phyloP scores from a whole-genome alignment of 345 rosid species.

The Limnanthes douglasii region DNA sequence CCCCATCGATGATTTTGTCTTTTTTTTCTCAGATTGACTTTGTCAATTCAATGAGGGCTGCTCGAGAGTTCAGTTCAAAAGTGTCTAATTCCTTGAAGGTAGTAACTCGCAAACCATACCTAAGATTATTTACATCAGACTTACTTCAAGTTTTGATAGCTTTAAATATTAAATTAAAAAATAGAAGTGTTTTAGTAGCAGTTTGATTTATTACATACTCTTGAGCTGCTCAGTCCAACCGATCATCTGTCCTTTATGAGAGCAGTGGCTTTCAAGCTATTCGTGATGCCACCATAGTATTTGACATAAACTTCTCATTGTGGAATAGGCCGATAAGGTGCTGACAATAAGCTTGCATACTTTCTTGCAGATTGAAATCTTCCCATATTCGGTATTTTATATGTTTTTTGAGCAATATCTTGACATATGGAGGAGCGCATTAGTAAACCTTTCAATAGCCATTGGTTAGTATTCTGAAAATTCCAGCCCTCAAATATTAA shows the following conservation, averaged over 20 bases:
- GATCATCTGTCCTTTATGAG: too few relatives aligned
- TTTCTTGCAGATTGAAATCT: slow-evolving; percentile 74
- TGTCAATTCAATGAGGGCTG: slow-evolving; percentile 90
- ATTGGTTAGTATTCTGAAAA: slow-evolving; percentile 44
- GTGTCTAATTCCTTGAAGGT: slow-evolving; percentile 78
- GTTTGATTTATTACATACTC: too few relatives aligned
- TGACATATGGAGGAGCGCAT: slow-evolving; percentile 90
- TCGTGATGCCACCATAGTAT: not conserved
- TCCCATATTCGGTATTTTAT: slow-evolving; percentile 94
- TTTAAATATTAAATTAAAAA: too few relatives aligned
- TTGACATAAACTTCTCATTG: not conserved
- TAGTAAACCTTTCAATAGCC: slow-evolving; percentile 90
- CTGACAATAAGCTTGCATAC: not conserved
- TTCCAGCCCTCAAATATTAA: slow-evolving; percentile 3
- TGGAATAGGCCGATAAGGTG: slow-evolving; percentile 2
- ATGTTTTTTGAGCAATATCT: slow-evolving; percentile 99
- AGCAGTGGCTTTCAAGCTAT: too few relatives aligned
- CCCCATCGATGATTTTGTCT: slow-evolving; percentile 2
- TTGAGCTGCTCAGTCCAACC: too few relatives aligned
- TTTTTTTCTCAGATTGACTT: slow-evolving; percentile 44
- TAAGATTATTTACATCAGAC: too few relatives aligned
- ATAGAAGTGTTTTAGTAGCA: too few relatives aligned
- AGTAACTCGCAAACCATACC: slow-evolving; percentile 3
- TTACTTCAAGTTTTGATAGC: too few relatives aligned
- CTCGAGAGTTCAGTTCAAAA: slow-evolving; percentile 64